These are phyloP conservation scores for Aurantiochytrium sp. DNA, from an alignment of 108 stramenopile genomes.

Conservation along the genomic window DNA sequence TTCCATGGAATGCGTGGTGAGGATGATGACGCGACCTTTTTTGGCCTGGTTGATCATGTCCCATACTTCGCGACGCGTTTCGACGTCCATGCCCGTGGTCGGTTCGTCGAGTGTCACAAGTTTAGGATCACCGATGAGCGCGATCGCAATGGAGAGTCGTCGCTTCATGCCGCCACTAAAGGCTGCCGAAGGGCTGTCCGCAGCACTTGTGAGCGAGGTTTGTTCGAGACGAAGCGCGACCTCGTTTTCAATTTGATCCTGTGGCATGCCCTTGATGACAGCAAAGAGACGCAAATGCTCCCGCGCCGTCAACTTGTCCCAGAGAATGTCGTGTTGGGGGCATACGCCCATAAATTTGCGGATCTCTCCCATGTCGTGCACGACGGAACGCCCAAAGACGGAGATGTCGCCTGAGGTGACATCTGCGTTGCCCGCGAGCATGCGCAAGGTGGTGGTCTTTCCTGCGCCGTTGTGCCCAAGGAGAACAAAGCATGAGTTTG, in stretches of 20 bases:
- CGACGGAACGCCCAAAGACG: constrained; percentile 30
- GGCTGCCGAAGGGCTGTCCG: constrained; percentile 12
- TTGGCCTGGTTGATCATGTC: constrained; percentile 40
- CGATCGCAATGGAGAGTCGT: constrained; percentile 36
- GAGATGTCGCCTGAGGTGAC: constrained; percentile 21
- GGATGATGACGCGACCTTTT: constrained; percentile 47
- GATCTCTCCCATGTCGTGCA: neutral
- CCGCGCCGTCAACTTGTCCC: constrained; percentile 67
- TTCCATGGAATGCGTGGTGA: constrained; percentile 73
- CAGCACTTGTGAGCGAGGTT: constrained; percentile 51
- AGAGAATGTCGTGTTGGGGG: constrained; percentile 83
- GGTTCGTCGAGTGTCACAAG: constrained; percentile 34
- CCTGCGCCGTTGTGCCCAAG: constrained; percentile 59
- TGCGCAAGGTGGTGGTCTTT: constrained; percentile 29
- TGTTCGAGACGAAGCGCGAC: neutral
- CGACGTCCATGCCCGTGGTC: constrained; percentile 37
- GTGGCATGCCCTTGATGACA: constrained; percentile 41
- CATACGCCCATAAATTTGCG: constrained; percentile 65
- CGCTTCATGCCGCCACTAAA: constrained; percentile 57
- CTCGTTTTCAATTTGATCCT: constrained; percentile 3
- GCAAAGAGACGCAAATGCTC: constrained; percentile 81
- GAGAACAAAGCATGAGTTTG: constrained; percentile 32
- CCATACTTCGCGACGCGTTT: constrained; percentile 34
- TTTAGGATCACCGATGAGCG: constrained; percentile 32
- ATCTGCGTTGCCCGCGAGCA: constrained; percentile 22